phyloP scores from a whole-genome alignment of 208 protist species.

The Blechomonas ayalai region DNA sequence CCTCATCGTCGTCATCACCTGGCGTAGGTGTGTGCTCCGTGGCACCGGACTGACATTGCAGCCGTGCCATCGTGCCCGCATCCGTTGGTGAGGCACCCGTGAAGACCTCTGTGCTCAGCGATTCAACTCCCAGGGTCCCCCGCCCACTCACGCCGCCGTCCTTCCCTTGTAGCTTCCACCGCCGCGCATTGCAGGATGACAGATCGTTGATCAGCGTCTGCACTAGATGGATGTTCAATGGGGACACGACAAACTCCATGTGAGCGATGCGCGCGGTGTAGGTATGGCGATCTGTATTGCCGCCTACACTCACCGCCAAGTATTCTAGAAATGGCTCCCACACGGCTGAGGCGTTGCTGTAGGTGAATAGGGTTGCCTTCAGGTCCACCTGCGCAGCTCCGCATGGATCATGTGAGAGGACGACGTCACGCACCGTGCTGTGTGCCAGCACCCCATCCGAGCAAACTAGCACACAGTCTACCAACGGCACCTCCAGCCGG shows the following conservation, averaged over 20 bases:
- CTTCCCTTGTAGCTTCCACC: no score
- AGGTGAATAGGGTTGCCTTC: conserved; percentile 44
- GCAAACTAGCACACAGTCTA: conserved; percentile 58
- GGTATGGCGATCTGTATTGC: conserved; percentile 41
- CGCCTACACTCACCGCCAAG: conserved; percentile 32
- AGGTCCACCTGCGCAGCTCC: conserved; percentile 43
- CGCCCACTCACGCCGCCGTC: neutral
- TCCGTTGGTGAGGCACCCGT: no score
- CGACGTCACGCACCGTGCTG: conserved; percentile 22
- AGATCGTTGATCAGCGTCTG: conserved; percentile 30
- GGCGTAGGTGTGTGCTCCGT: neutral
- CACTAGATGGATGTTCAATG: conserved; percentile 56
- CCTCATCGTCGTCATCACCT: neutral
- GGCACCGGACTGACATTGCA: no score
- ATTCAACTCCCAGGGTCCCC: neutral
- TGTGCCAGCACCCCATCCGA: conserved; percentile 51
- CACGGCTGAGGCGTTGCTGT: conserved; percentile 62
- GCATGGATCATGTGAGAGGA: conserved; percentile 35
- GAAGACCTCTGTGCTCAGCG: neutral
- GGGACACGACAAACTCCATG: conserved; percentile 72
- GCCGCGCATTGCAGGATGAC: no score
- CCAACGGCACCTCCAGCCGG: conserved; percentile 44
- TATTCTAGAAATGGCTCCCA: conserved; percentile 84
- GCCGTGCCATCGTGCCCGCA: no score
- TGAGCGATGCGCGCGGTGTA: conserved; percentile 50